These are phyloP conservation scores for Microdochium nivale DNA, from an alignment of 2,329 filamentous ascomycete species.

Conservation along the genomic window DNA sequence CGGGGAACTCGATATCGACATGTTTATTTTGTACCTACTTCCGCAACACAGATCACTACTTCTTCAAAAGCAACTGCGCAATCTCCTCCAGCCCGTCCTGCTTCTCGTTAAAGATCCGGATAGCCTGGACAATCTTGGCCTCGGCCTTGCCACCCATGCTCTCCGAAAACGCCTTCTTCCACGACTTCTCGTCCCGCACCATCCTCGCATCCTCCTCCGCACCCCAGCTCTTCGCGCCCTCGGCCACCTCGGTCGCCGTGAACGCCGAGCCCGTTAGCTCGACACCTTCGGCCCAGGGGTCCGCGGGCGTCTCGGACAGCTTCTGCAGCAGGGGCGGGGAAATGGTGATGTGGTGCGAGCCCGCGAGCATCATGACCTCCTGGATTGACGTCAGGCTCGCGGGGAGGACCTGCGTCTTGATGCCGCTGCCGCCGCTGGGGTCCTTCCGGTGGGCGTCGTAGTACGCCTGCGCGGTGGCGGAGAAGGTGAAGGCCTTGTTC, in stretches of 20 bases:
- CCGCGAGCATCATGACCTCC: conserved; percentile 50
- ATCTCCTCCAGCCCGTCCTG: conserved; percentile 40
- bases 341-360: conserved; percentile 51
- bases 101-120: conserved; percentile 49
- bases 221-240: conserved; percentile 6
- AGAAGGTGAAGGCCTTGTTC: conserved; percentile 40
- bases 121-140: conserved; percentile 42
- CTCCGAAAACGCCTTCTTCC: conserved; percentile 41
- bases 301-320: conserved; percentile 28
- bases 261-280: conserved; percentile 16
- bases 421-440: too few species aligned
- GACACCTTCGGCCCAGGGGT: conserved; percentile 19
- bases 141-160: conserved; percentile 36
- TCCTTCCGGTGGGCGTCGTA: conserved; percentile 28
- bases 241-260: conserved; percentile 6
- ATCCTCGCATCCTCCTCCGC: conserved; percentile 29
- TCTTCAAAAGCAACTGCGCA: conserved; percentile 1
- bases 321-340: conserved; percentile 40
- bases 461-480: conserved; percentile 41
- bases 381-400: conserved; percentile 48
- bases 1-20: too few species aligned
- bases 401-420: conserved; percentile 42
- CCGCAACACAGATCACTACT: neutral
- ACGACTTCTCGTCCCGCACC: conserved; percentile 33
- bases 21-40: too few species aligned